Percentiles rank a stretch among this genome's conserved stretches.
phyloP scores from a whole-genome alignment of 148 eudicot genomes.

The Vaccinium darrowii region DNA sequence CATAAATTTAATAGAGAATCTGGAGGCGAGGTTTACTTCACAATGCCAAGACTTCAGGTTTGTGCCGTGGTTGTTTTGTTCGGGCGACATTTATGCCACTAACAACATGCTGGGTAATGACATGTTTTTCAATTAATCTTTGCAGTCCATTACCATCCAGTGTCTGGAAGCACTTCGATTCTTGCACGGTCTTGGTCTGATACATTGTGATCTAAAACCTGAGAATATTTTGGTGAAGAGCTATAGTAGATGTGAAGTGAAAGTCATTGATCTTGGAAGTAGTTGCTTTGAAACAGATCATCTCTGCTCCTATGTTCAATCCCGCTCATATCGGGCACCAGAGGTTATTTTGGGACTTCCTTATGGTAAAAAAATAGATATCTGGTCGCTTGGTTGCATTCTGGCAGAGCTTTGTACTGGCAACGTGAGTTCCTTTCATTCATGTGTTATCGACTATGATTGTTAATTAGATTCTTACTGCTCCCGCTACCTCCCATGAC shows the following conservation, averaged over 20 bases:
- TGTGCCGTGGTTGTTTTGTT: constrained; percentile 12
- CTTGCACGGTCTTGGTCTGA: constrained; percentile 90
- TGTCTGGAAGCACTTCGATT: constrained; percentile 91
- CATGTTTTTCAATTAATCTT: constrained; percentile 15
- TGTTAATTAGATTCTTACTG: neutral
- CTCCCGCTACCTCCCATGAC: neutral
- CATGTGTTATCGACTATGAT: neutral
- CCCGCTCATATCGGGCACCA: constrained; percentile 96
- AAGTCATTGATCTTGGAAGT: constrained; percentile 98
- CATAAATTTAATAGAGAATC: constrained; percentile 99
- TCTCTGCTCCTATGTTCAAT: constrained; percentile 95
- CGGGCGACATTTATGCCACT: neutral
- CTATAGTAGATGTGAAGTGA: constrained; percentile 99
- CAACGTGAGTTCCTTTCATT: constrained; percentile 56
- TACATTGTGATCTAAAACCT: constrained; percentile 99
- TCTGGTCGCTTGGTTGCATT: constrained; percentile 99
- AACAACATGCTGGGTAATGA: constrained; percentile 1
- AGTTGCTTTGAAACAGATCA: constrained; percentile 99
- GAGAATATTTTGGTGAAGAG: constrained; percentile 98
- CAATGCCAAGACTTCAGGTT: constrained; percentile 99
- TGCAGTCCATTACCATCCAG: constrained; percentile 94
- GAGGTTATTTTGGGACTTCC: constrained; percentile 93
- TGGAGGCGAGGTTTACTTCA: constrained; percentile 99
- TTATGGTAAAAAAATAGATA: constrained; percentile 89
- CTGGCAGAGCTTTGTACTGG: constrained; percentile 98